Conservation (phyloP, 23 red algal genomes). For the Gracilaria domingensis region DNA sequence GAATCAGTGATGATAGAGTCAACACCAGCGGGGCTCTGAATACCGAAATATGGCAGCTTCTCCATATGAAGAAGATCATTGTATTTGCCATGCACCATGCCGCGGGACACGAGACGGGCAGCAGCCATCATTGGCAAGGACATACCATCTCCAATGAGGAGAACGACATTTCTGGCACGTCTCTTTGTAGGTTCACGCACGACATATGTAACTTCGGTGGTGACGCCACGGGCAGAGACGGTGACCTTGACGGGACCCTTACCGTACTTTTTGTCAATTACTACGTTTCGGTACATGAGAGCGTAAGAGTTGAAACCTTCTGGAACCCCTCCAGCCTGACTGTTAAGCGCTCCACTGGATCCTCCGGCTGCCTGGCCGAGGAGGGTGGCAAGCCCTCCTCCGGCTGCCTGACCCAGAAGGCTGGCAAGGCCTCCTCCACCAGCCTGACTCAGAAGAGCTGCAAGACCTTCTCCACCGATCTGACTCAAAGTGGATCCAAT, state of each 20-base stretch:
- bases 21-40: constrained; percentile 36
- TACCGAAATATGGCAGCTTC: constrained; percentile 15
- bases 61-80: constrained; percentile 64
- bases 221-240: constrained; percentile 51
- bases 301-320: constrained; percentile 38
- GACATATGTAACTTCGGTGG: constrained; percentile 32
- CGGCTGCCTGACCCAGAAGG: not conserved
- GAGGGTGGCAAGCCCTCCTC: not conserved
- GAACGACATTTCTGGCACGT: constrained; percentile 53
- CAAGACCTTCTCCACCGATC: not conserved
- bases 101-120: constrained; percentile 62
- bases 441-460: not conserved
- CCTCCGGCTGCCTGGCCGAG: not conserved
- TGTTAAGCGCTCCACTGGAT: not conserved
- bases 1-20: constrained; percentile 78
- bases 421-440: not conserved
- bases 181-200: constrained; percentile 50
- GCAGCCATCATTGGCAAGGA: constrained; percentile 58
- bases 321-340: not conserved
- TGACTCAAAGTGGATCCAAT: not conserved
- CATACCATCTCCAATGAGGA: constrained; percentile 70
- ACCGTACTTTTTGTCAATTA: constrained; percentile 28
- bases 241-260: constrained; percentile 56
- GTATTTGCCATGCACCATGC: constrained; percentile 69
- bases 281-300: constrained; percentile 50